phyloP scores from a whole-genome alignment of 495 filamentous ascomycete genomes.

The Aspergillus mulundensis region DNA sequence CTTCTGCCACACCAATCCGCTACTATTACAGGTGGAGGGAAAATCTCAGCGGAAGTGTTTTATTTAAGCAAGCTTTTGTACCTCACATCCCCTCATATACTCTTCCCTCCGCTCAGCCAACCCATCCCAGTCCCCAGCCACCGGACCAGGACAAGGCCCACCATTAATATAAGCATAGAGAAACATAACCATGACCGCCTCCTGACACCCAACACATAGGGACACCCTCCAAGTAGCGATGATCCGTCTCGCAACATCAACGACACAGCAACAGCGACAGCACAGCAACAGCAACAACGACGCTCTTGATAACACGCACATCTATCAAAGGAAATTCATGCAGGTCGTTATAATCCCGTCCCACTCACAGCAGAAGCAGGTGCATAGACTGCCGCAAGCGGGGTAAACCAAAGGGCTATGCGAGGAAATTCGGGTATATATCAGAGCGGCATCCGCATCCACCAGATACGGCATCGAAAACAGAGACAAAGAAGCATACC shows the following conservation, averaged over 20 bases:
- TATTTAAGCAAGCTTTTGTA: conserved; percentile 10
- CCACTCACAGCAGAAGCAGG: conserved; percentile 21
- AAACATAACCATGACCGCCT: not conserved
- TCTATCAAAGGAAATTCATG: conserved; percentile 38
- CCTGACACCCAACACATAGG: not conserved
- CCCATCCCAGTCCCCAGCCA: not conserved
- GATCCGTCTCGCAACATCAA: not conserved
- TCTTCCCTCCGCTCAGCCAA: not conserved
- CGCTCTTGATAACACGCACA: conserved; percentile 11
- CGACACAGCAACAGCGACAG: not conserved
- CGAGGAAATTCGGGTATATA: conserved; percentile 37
- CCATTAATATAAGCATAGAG: not conserved
- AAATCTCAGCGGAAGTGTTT: not conserved
- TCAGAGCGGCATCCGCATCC: conserved; percentile 26
- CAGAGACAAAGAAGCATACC: conserved; percentile 11
- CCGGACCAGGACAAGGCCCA: not conserved
- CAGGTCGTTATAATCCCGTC: conserved; percentile 35
- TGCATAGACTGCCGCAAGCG: conserved; percentile 7
- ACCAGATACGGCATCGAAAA: conserved; percentile 29
- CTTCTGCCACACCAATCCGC: too few species aligned
- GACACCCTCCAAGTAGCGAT: conserved; percentile 1
- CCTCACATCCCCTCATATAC: not conserved
- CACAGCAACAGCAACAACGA: conserved; percentile 2
- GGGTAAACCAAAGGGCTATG: conserved; percentile 27
- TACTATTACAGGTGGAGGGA: not conserved